Percentiles rank a stretch among this genome's conserved stretches.
Conservation (phyloP, 495 filamentous ascomycete genomes). For the Annulohypoxylon maeteangense region DNA sequence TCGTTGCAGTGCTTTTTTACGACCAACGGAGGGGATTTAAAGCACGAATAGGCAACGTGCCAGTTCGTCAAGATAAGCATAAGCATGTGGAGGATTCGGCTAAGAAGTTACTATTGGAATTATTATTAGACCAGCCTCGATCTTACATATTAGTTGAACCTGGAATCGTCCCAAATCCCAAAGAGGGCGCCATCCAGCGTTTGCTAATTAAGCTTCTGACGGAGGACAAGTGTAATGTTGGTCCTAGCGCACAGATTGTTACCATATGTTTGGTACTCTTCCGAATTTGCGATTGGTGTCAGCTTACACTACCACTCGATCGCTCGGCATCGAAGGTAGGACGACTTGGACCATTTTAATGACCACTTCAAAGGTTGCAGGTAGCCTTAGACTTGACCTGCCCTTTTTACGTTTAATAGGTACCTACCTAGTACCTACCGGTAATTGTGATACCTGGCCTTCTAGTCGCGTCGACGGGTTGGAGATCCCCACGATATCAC, state of each 20-base stretch:
- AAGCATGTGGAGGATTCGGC: slow-evolving; percentile 11
- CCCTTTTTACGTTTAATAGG: slow-evolving; percentile 15
- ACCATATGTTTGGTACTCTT: slow-evolving; percentile 22
- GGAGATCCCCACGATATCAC: slow-evolving; percentile 16
- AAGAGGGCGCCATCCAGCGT: slow-evolving; percentile 21
- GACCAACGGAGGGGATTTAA: slow-evolving; percentile 10
- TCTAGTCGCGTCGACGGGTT: slow-evolving; percentile 14
- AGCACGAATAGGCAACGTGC: not conserved
- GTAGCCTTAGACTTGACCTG: slow-evolving; percentile 1
- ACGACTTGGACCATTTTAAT: slow-evolving; percentile 1
- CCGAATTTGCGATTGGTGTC: slow-evolving; percentile 20
- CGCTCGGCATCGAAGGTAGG: slow-evolving; percentile 6
- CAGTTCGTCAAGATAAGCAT: slow-evolving; percentile 15
- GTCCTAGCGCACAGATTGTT: slow-evolving; percentile 9
- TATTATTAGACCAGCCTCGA: slow-evolving; percentile 37
- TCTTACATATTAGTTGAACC: slow-evolving; percentile 7
- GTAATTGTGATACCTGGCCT: slow-evolving; percentile 15
- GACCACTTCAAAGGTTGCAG: too few species aligned
- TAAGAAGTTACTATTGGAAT: slow-evolving; percentile 9
- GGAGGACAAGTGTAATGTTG: slow-evolving; percentile 24
- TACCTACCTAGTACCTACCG: too few species aligned
- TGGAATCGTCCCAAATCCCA: not conserved
- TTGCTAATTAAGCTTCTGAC: slow-evolving; percentile 36
- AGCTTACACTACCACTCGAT: slow-evolving; percentile 19
- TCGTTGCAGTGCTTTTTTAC: slow-evolving; percentile 1